Evolutionary conservation across 2,329 filamentous ascomycete genomes (phyloP), one percentile per base, ranked within the genome.

Genomic region (Neoarthrinium moseri): DNA sequence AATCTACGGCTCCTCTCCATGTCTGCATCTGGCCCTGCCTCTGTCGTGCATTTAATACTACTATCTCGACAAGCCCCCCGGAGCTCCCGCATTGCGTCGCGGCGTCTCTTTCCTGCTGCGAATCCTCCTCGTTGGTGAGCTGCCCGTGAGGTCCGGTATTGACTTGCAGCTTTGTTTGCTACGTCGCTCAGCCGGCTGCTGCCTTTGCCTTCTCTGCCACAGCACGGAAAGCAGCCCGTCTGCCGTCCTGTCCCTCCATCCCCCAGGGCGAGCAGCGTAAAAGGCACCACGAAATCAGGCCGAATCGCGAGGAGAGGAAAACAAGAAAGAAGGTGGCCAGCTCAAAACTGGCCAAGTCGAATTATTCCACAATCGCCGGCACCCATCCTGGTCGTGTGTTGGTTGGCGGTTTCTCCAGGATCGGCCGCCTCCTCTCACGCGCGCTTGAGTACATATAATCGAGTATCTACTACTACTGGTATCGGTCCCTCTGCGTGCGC

Each of bases 1-100:
- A 56, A 55, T 53, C 58, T 61, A 63, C 54, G 49, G 54, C 52
- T n/a, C 61, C 59, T 63, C 61, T 59, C 62, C 59, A 63, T 59
- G 57, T 55, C 59, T 58, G 52, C 54, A 50, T 58, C 56, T 54
- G 51, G 56, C 50, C 51, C 53, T 56, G 53, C 54, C 57, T 56
- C 57, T 54, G 57, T 54, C 51, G 55, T 61, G 58, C 54, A 51
- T 62, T 56, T 62, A 54, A 59, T 63, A 58, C 57, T 55, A 56
- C 53, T 57, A 56, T 58, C 52, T 58, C 52, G 54, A 61, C 54
- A 54, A 54, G 44, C 33, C 53, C 55, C 54, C n/a, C n/a, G n/a
- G n/a, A 56, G 53, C 55, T 49, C 54, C 55, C 53, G 58, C 51
- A 57, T 51, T 55, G 50, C 53, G 56, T 56, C 54, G 50, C 54